phyloP scores from a whole-genome alignment of 495 filamentous ascomycete species.

The Aspergillus incahuasiensis region DNA sequence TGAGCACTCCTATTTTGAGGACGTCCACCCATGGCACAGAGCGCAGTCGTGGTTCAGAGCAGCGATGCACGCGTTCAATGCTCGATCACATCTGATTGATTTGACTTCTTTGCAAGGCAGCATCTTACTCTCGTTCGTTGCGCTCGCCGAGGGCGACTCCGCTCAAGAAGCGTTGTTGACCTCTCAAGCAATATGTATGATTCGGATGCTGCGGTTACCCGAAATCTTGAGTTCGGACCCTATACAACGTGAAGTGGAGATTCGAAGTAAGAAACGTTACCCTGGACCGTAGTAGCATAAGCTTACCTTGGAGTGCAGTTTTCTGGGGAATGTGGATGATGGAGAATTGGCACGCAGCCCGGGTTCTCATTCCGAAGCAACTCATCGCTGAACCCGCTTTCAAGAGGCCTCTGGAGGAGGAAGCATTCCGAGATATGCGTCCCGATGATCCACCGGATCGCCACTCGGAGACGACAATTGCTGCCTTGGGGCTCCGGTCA shows the following conservation, averaged over 20 bases:
- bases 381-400: background rate
- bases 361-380: slow-evolving; percentile 1
- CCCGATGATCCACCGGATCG: background rate
- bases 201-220: slow-evolving; percentile 1
- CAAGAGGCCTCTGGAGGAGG: slow-evolving; percentile 4
- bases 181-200: slow-evolving; percentile 6
- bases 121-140: background rate
- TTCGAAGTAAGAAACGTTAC: background rate
- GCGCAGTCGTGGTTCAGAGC: background rate
- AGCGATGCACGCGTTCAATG: slow-evolving; percentile 1
- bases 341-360: background rate
- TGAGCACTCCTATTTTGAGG: background rate
- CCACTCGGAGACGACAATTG: background rate
- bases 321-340: slow-evolving; percentile 8
- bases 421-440: background rate
- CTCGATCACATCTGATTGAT: background rate
- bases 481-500: background rate
- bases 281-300: background rate
- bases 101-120: slow-evolving; percentile 1
- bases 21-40: slow-evolving; percentile 4
- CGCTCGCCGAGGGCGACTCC: background rate
- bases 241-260: slow-evolving; percentile 8
- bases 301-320: background rate
- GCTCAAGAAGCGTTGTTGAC: slow-evolving; percentile 3
- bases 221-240: background rate